A percentile compares a stretch with the other conserved stretches of the same genome.
Evolutionary conservation across 1,284 basidiomycete species (phyloP).

Genomic region (Cerioporus squamosus): DNA sequence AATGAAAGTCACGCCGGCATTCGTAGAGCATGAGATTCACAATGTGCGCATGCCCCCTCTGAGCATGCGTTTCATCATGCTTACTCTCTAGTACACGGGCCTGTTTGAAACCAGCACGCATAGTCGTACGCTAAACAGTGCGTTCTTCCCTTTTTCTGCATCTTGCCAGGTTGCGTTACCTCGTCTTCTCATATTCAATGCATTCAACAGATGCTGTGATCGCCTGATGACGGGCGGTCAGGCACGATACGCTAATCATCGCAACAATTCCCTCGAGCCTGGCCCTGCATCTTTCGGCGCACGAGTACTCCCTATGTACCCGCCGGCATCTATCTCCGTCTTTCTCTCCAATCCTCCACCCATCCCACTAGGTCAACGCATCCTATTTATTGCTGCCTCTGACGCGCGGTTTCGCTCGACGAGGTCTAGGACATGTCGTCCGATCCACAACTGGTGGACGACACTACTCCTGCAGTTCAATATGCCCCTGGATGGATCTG

Average conservation of each 20-base stretch:
- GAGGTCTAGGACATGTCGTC: conserved; percentile 1
- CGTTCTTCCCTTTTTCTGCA: too few relatives aligned
- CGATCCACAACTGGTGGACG: conserved; percentile 12
- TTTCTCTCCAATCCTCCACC: neutral
- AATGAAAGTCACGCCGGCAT: too few relatives aligned
- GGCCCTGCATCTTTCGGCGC: neutral
- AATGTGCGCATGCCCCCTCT: too few relatives aligned
- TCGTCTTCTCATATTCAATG: too few relatives aligned
- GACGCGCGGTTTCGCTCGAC: neutral
- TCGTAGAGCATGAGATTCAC: too few relatives aligned
- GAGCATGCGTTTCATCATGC: too few relatives aligned
- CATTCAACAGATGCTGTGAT: too few relatives aligned
- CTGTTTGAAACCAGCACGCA: too few relatives aligned
- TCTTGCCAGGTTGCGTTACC: too few relatives aligned
- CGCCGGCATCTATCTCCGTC: neutral
- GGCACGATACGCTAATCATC: neutral
- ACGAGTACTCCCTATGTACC: neutral
- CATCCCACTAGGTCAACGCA: neutral
- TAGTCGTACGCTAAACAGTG: too few relatives aligned
- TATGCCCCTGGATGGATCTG: conserved; percentile 19
- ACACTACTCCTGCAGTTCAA: conserved; percentile 14
- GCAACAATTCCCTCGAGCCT: neutral
- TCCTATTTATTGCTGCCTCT: neutral
- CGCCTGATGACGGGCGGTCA: too few relatives aligned
- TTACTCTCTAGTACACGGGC: too few relatives aligned